Evolutionary conservation across 139 green algal genomes (phyloP), one percentile per base, ranked within the genome.

Genomic region (Chlamydomonas incerta): DNA sequence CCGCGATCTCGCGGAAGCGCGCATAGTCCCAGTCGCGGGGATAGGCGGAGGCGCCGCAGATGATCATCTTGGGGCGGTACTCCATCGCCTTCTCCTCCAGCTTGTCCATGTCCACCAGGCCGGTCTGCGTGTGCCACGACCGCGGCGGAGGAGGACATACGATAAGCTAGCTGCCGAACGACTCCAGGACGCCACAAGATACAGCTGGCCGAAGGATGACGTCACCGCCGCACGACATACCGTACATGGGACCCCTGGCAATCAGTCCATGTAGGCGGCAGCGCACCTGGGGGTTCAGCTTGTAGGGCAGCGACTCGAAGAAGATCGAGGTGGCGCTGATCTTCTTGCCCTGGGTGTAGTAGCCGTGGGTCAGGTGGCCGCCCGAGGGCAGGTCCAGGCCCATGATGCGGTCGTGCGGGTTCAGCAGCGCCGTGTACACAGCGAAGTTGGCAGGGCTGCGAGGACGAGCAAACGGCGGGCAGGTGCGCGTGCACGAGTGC

Each of bases 351-450:
- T 92, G 93, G 55, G 95, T 98, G 91, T 98, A 98, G 91, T 98
- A 99, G 67, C 97, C 97, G 84, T 99, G 97, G 34, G 95, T 99
- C 37, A 99, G 92, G 90, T 99, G 98, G 57, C 98, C 98, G 46
- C 98, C 96, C 80, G 97, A 96, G 3, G 98, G 98, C 87, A 99
- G 93, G 89, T 99, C 98, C 52, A 99, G 92, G 52, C 93, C 97
- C 96, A 99, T 98, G 93, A 99, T 98, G 85, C 97, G 94, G 88
- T 99, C 98, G 84, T 99, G 97, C 0, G 98, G 98, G 57, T 99
- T 92, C 23, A 99, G 94, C 85, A 99, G 92, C 31, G 96, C 98
- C 47, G 97, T 99, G 95, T 99, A 99, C 11, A 99, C 97, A 0
- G 97, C 97, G 91, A 99, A 98, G 91, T 99, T 99, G 58, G 97